Evolutionary conservation across 169 alveolate genomes (phyloP).

Genomic region (Plasmodium gonderi): DNA sequence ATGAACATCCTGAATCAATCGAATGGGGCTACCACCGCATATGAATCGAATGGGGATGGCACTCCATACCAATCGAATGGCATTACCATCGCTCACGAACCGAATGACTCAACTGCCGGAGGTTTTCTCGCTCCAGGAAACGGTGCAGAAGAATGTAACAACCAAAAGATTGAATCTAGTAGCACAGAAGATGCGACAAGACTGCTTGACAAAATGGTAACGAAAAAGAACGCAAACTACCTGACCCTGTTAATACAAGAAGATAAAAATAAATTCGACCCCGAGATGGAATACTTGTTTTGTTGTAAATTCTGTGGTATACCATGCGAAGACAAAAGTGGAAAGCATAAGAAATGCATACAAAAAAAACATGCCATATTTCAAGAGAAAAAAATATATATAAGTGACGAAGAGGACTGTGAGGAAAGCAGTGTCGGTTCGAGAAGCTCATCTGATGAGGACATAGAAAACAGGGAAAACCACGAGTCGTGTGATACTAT

Average conservation of each 20-base stretch:
- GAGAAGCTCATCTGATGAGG: not conserved
- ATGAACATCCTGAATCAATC: not conserved
- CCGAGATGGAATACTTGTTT: constrained; percentile 9
- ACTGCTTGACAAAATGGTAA: not conserved
- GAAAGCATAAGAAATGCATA: constrained; percentile 1
- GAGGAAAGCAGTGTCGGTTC: constrained; percentile 33
- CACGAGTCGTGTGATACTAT: not conserved
- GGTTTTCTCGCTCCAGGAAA: too few species aligned
- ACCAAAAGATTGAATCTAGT: not conserved
- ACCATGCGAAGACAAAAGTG: constrained; percentile 4
- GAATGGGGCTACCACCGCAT: not conserved
- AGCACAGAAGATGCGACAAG: not conserved
- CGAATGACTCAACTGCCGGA: too few species aligned
- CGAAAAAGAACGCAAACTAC: not conserved
- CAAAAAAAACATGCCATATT: constrained; percentile 17
- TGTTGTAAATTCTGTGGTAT: constrained; percentile 47
- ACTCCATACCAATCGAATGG: not conserved
- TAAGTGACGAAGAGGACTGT: constrained; percentile 43
- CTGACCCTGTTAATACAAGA: not conserved
- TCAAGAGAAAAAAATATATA: constrained; percentile 28
- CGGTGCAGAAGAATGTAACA: too few species aligned
- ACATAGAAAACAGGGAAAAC: not conserved
- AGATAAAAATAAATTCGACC: constrained; percentile 14
- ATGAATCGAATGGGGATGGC: not conserved
- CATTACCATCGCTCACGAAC: too few species aligned